Base-by-base conservation (phyloP, 1,284 basidiomycete species). In the Trichosporon sp. region DNA sequence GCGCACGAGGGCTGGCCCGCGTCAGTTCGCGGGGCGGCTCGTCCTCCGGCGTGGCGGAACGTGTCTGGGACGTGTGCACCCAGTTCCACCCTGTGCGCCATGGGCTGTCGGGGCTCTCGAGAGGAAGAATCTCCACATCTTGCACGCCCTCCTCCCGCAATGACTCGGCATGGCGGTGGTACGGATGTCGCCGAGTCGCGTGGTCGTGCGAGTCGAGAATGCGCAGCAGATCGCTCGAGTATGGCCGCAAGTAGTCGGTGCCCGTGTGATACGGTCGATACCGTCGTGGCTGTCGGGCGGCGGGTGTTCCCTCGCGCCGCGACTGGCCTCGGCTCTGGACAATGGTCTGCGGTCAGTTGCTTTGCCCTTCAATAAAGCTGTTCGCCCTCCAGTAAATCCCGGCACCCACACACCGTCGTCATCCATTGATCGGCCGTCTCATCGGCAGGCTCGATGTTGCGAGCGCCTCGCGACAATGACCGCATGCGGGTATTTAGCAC, bases 61-160 rank as follows among this genome's bases (percentile, higher is more conserved):
- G 66, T 4, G 31, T 54, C 7, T 32, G 66, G 32, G 66, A 31
- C 66, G 48, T 63, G 32, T 63, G 59, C 16, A 63, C 31, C 59
- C 59, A 63, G 59, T 63, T 63, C 59, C 59, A 63, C 3, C 59
- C 59, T 8, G 59, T 63, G 8, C 59, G 59, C 59, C 59, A 67
- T 21, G 65, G 65, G 31, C 67, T 48, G 31, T 35, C 31, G 12
- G 31, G 65, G 19, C 65, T 48, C 65, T 66, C 40, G 38, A 32
- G 67, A 4, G 59, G 59, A 14, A 63, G 31, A 3, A 63, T 63
- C 59, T 63, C 59, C 32, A 63, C 16, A 35, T 63, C 59, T 5
- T 14, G 59, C 31, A 63, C 59, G 59, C 32, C 32, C 16, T 63
- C 59, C 19, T 63, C 59, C 59, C 16, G 59, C 16, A 14, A 31